These are phyloP conservation scores for Sarocladium kiliense DNA, from an alignment of 2,329 filamentous ascomycete genomes.

Conservation along the genomic window DNA sequence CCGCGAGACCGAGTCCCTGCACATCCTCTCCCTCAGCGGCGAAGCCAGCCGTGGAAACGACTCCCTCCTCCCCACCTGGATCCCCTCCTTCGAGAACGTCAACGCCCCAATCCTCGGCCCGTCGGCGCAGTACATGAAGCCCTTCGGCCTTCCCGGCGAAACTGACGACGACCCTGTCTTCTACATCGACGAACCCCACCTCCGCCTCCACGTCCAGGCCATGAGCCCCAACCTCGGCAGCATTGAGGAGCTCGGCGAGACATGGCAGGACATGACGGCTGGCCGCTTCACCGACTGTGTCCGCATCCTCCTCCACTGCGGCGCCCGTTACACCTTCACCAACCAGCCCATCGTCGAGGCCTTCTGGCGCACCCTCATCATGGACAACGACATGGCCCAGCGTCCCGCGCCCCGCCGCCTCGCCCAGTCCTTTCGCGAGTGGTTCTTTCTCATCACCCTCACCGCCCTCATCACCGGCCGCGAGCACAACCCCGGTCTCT, in stretches of 20 bases:
- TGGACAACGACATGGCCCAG: constrained; percentile 17
- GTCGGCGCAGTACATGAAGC: neutral
- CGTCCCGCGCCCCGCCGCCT: constrained; percentile 15
- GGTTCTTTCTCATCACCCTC: constrained; percentile 15
- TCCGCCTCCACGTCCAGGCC: constrained; percentile 13
- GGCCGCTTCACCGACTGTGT: constrained; percentile 13
- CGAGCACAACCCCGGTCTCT: constrained; percentile 10
- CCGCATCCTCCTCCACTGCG: constrained; percentile 18
- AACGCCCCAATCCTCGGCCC: constrained; percentile 15
- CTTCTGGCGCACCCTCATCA: constrained; percentile 21
- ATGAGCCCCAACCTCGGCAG: constrained; percentile 15
- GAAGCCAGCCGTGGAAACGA: constrained; percentile 10
- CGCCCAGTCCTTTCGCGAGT: constrained; percentile 13
- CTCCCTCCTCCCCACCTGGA: constrained; percentile 15
- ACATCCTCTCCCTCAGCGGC: constrained; percentile 17
- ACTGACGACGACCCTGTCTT: constrained; percentile 7
- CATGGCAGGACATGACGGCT: constrained; percentile 2
- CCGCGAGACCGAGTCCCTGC: constrained; percentile 14
- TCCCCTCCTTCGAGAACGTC: constrained; percentile 17
- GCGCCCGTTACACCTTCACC: constrained; percentile 14
- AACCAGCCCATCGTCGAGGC: constrained; percentile 20
- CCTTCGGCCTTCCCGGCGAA: neutral
- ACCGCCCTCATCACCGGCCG: constrained; percentile 10
- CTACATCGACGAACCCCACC: constrained; percentile 11
- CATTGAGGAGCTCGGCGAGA: constrained; percentile 13